These are phyloP conservation scores for Irpex sp. DNA, from an alignment of 1,284 basidiomycete genomes.

Conservation along the genomic window DNA sequence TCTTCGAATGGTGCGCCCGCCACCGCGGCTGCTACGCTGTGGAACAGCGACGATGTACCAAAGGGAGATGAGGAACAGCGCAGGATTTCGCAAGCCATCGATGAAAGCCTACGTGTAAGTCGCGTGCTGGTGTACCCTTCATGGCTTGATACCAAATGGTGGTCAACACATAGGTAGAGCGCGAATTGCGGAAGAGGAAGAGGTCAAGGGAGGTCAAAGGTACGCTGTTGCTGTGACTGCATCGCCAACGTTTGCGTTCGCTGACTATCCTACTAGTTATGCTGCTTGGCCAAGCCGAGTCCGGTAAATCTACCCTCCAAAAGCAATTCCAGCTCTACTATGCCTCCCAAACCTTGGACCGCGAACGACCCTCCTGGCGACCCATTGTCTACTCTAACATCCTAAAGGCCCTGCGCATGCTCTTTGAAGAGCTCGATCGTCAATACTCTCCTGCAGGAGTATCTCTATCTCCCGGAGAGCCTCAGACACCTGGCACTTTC, in stretches of 20 bases:
- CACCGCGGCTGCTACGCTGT: conserved; percentile 15
- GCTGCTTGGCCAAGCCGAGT: conserved; percentile 71
- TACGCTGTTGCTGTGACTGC: conserved; percentile 23
- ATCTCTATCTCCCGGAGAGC: too few species aligned
- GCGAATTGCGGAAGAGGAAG: conserved; percentile 38
- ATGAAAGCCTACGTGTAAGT: conserved; percentile 65
- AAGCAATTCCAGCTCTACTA: conserved; percentile 82
- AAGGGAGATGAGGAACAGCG: conserved; percentile 41
- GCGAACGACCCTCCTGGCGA: conserved; percentile 69
- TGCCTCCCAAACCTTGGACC: conserved; percentile 62
- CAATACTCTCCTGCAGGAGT: conserved; percentile 34
- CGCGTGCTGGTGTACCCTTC: background rate
- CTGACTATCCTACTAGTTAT: conserved; percentile 21
- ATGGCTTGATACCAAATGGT: conserved; percentile 3
- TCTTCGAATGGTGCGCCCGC: background rate
- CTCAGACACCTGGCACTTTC: conserved; percentile 18
- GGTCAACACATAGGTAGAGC: conserved; percentile 45
- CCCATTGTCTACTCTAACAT: conserved; percentile 80
- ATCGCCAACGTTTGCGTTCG: background rate
- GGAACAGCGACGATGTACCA: conserved; percentile 24
- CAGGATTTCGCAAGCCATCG: conserved; percentile 60
- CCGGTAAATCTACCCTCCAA: conserved; percentile 75
- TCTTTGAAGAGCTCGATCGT: conserved; percentile 68
- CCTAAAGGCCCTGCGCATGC: conserved; percentile 72
- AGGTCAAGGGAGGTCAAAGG: conserved; percentile 63